Base-by-base conservation (phyloP, 345 rosid genomes). In the Aurinia saxatilis region DNA sequence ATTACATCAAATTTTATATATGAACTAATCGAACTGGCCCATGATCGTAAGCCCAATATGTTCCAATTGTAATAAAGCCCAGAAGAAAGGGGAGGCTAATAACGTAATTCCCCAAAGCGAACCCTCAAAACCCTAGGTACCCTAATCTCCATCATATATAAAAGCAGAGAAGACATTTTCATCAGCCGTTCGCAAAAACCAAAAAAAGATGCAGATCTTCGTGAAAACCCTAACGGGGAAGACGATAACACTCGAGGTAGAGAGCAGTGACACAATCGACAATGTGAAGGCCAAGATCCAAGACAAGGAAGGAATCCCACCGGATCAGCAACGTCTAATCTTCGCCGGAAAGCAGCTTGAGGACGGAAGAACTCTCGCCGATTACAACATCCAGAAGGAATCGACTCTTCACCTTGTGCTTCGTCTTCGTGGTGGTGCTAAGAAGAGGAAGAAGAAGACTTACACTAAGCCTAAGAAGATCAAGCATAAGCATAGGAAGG, bases 281-380 rank as follows among this genome's bases (percentile, higher is more conserved):
- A 83, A 83, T 47, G 85, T 83, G 34, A 83, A 83, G 71, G 82
- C 85, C 14, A 83, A 83, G 84, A 81, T 83, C 77, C 88, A 83
- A 49, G 88, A 83, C 79, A 83, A 83, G 82, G 72, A 68, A 68
- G 72, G 72, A 3, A 68, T 68, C 61, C 86, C 89, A 0, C 89
- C 86, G 53, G 89, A 81, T 68, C 89, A 81, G 64, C 89, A 83
- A 66, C 86, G 89, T 3, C 78, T 83, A 45, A 83, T 83, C 50
- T 83, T 83, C 73, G 86, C 89, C 50, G 89, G 89, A 0, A 83
- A 83, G 75, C 84, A 83, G 74, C 85, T 83, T 12, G 88, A 83
- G 52, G 88, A 83, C 51, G 81, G 81, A 11, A 73, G 83, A 17
- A 80, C 84, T 48, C 63, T 80, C 41, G 84, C 81, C 11, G 81